phyloP scores from a whole-genome alignment of 2,329 filamentous ascomycete genomes.

The Rhytidhysteron rufulum region DNA sequence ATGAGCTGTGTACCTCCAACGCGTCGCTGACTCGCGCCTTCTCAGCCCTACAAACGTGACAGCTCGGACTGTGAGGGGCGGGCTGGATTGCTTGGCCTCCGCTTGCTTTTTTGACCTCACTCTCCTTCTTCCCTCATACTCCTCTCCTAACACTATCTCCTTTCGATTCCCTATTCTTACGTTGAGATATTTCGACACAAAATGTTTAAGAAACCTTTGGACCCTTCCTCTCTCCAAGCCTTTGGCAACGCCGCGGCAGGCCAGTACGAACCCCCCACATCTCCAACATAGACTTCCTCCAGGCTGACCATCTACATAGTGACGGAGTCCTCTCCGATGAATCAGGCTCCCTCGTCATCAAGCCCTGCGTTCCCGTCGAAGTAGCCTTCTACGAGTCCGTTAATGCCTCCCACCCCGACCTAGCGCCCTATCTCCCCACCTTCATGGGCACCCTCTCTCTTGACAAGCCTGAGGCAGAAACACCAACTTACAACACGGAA shows the following conservation, averaged over 20 bases:
- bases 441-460: slow-evolving; percentile 78
- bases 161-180: too few species aligned
- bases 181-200: too few species aligned
- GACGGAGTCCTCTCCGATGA: slow-evolving; percentile 85
- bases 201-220: slow-evolving; percentile 50
- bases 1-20: too few species aligned
- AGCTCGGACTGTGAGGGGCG: too few species aligned
- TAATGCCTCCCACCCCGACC: slow-evolving; percentile 62
- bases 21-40: too few species aligned
- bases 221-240: slow-evolving; percentile 59
- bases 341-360: slow-evolving; percentile 83
- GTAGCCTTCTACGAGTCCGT: slow-evolving; percentile 84
- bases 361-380: slow-evolving; percentile 84
- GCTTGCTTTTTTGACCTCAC: background rate
- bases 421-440: slow-evolving; percentile 76
- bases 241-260: slow-evolving; percentile 78
- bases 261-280: slow-evolving; percentile 59
- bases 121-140: background rate
- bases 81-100: too few species aligned
- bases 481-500: slow-evolving; percentile 22
- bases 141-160: too few species aligned
- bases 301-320: slow-evolving; percentile 47
- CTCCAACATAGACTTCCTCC: slow-evolving; percentile 7
- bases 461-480: slow-evolving; percentile 27
- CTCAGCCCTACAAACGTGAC: background rate